Base-by-base conservation (phyloP, 2,329 filamentous ascomycete genomes). In the Arthrobotrys entomopaga region DNA sequence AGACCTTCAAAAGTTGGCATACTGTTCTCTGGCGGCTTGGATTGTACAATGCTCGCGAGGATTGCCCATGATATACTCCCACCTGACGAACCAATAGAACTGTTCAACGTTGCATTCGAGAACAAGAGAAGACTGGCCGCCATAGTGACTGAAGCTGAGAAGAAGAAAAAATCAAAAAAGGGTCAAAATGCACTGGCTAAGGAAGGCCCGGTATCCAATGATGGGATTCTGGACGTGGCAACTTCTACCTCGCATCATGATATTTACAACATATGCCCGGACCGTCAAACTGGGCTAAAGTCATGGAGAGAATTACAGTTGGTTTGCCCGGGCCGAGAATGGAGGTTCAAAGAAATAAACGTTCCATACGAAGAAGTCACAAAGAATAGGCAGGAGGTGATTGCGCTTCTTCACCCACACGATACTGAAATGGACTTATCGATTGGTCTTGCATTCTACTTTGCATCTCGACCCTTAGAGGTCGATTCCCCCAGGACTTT, bases 361-460 rank as follows among this genome's bases (percentile, higher is more conserved):
- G 84, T 99, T 26, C 91, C 94, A 0, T 97, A 94, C 80, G 80
- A 84, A 4, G 91, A 96, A 78, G 91, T 89, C 0, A 80, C 89
- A 49, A 84, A 85, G 1, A 91, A 96, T 78, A 88, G 91, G 75
- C 79, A 85, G 2, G 85, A 85, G 24, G 87, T 99, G 19, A 86
- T 93, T 42, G 85, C 87, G 1, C 84, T 99, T 16, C 97, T 99
- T 81, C 86, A 90, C 77, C 95, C 95, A 0, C 95, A 99, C 81
- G 94, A 97, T 77, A 99, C 95, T 0, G 95, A 99, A 82, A 99
- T 99, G 95, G 95, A 99, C 79, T 85, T 99, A 0, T 99, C 95
- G 2, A 99, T 99, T 78, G 91, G 91, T 0, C 90, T 87, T 78
- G 95, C 95, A 0, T 84, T 99, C n/a, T 98, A 97, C 81, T 99